These are phyloP conservation scores for Babesia divergens DNA, from an alignment of 169 alveolate species.

Conservation along the genomic window DNA sequence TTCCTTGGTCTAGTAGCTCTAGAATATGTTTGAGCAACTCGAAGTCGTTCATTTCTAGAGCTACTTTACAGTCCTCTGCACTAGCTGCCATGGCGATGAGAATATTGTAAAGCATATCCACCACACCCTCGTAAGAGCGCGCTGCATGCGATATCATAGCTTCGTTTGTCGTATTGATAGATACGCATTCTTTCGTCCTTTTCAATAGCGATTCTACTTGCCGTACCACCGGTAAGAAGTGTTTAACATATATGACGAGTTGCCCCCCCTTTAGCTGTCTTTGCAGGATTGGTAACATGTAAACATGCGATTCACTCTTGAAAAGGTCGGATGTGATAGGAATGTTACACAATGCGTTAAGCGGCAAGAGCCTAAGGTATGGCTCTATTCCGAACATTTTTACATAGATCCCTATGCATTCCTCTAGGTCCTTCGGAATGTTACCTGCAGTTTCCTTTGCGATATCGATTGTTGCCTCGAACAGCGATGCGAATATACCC, in stretches of 20 bases:
- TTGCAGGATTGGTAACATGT: conserved; percentile 58
- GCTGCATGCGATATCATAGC: neutral
- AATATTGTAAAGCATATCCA: conserved; percentile 6
- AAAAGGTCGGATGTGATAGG: conserved; percentile 54
- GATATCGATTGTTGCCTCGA: conserved; percentile 35
- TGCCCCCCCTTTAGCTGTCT: conserved; percentile 47
- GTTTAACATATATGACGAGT: conserved; percentile 9
- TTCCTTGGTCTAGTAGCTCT: conserved; percentile 27
- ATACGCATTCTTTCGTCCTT: conserved; percentile 6
- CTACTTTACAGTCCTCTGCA: conserved; percentile 11
- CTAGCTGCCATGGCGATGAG: conserved; percentile 24
- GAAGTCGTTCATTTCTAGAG: conserved; percentile 28
- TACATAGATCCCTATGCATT: conserved; percentile 51
- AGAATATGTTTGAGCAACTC: conserved; percentile 41
- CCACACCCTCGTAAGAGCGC: conserved; percentile 35
- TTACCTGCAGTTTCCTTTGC: conserved; percentile 44
- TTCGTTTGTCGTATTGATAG: conserved; percentile 1
- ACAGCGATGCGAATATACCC: conserved; percentile 18
- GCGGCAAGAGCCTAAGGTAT: conserved; percentile 49
- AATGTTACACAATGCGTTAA: conserved; percentile 16
- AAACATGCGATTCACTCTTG: conserved; percentile 19
- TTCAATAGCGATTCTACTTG: conserved; percentile 4
- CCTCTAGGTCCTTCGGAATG: conserved; percentile 53
- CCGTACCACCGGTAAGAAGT: conserved; percentile 40
- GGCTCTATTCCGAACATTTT: conserved; percentile 46